Base-by-base conservation (phyloP, 768 basidiomycete species). In the Tricholoma saponaceum region DNA sequence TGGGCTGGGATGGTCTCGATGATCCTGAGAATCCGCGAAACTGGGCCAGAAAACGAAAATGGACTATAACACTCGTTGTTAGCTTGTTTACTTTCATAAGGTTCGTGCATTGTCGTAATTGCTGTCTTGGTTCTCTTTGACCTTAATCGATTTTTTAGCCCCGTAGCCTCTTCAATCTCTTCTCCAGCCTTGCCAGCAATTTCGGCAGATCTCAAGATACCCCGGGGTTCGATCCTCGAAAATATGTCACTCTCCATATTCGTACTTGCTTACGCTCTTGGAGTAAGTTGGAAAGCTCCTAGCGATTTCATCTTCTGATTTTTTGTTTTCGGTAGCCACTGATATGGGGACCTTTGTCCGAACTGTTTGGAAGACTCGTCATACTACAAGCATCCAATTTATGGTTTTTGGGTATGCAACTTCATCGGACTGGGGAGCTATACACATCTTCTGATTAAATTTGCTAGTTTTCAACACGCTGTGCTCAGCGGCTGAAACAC, bases 311-410 rank as follows among this genome's bases (percentile, higher is more conserved):
- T 20, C 32, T 25, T 25, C 22, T 37, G 13, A 37, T 50, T 22
- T 55, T 9, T 30, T 10, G 16, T 9, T 52, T 12, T 2, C 37
- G 25, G 33, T 52, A 74, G 73, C 74, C 74, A 8, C 56, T 76
- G 18, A 67, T 78, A 23, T 71, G 73, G 66, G 74, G 74, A 0
- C 76, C 76, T 5, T 51, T 76, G 2, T 73, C 72, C 20, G 75
- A 78, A 59, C 61, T 77, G 5, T 75, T 66, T 55, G 76, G 76
- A 9, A 69, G 76, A 2, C 74, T 79, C 1, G 63, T 75, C 12
- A 81, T 88, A 1, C 63, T 87, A 0, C 85, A 85, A 62, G 44
- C 74, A 0, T 75, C 85, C 7, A 87, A 86, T 63, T 44, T 85
- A 4, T 82, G 80, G 74, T 87, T 80, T 62, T 69, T 86, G 7